Percentiles rank a stretch among this genome's conserved stretches.
Conservation (phyloP, 495 filamentous ascomycete genomes). For the Elaphomyces granulatus region DNA sequence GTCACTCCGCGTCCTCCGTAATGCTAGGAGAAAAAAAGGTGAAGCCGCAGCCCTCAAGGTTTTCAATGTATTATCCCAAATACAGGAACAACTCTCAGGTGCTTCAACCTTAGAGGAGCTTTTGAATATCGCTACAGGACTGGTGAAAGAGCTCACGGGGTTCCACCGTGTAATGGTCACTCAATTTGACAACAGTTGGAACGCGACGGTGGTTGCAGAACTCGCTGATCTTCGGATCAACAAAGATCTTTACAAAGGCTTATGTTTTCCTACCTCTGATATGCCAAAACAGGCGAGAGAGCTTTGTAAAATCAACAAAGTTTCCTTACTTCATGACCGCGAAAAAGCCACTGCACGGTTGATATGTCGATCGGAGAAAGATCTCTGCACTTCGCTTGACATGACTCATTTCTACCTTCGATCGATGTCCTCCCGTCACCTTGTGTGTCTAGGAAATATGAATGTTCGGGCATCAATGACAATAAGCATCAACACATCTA, state of each 20-base stretch:
- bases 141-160: slow-evolving; percentile 72
- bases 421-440: slow-evolving; percentile 79
- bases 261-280: slow-evolving; percentile 85
- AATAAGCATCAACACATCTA: slow-evolving; percentile 77
- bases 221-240: slow-evolving; percentile 68
- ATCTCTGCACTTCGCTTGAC: slow-evolving; percentile 67
- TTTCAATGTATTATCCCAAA: slow-evolving; percentile 82
- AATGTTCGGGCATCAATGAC: slow-evolving; percentile 85
- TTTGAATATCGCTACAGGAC: slow-evolving; percentile 22
- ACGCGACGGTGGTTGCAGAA: slow-evolving; percentile 63
- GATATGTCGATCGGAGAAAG: slow-evolving; percentile 63
- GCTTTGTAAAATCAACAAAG: slow-evolving; percentile 52
- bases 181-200: slow-evolving; percentile 59
- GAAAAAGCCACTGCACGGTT: slow-evolving; percentile 47
- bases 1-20: slow-evolving; percentile 67
- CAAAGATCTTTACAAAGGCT: slow-evolving; percentile 74
- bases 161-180: slow-evolving; percentile 93
- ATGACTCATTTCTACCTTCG: slow-evolving; percentile 76
- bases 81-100: slow-evolving; percentile 62
- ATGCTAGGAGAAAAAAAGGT: slow-evolving; percentile 58
- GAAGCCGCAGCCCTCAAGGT: slow-evolving; percentile 89
- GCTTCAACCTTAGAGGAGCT: slow-evolving; percentile 49
- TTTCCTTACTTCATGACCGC: slow-evolving; percentile 27
- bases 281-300: slow-evolving; percentile 64
- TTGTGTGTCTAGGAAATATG: slow-evolving; percentile 90